Base-by-base conservation (phyloP, 202 grass and related monocot genomes). In the Panicum hallii region DNA sequence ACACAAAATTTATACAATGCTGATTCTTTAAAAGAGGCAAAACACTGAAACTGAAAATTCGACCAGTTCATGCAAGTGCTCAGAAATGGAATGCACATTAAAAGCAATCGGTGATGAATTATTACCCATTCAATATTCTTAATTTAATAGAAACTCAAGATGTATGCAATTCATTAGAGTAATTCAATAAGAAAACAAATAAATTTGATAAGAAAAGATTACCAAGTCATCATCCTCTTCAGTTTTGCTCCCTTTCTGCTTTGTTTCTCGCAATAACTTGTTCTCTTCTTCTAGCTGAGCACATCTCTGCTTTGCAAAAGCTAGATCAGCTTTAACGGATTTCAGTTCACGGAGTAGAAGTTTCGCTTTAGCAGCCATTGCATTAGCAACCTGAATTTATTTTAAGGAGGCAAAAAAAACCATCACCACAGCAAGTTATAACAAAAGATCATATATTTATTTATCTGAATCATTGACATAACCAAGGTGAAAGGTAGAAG, bases 191-290 rank as follows among this genome's bases (percentile, higher is more conserved):
- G 43, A 55, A 70, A 67, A 83, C 19, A 74, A 79, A 74, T 44
- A 82, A 63, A 4, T 52, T 69, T 22, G 53, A 28, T 56, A 9
- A 78, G 10, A 69, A 52, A 63, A n/a, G 0, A 26, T 19, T 89
- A 94, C 87, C 87, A 90, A 58, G 66, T 91, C 84, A 70, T 94
- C 92, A 46, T 94, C 89, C 19, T 93, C 91, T 90, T 88, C 89
- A 43, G 68, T 76, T 72, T 85, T 85, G 74, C 60, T 41, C 50
- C 90, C 85, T 67, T 90, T 92, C 45, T 90, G 79, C 36, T 87
- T 87, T 82, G 70, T 81, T 76, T 92, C 85, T 63, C 82, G 70
- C 69, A 92, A 83, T 11, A 94, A 16, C 81, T 86, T 92, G 63
- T 92, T 94, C 63, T 90, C 82, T 75, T 92, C 89, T 84, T 94